Conservation (phyloP, 768 basidiomycete genomes). For the Podaxis sp. region DNA sequence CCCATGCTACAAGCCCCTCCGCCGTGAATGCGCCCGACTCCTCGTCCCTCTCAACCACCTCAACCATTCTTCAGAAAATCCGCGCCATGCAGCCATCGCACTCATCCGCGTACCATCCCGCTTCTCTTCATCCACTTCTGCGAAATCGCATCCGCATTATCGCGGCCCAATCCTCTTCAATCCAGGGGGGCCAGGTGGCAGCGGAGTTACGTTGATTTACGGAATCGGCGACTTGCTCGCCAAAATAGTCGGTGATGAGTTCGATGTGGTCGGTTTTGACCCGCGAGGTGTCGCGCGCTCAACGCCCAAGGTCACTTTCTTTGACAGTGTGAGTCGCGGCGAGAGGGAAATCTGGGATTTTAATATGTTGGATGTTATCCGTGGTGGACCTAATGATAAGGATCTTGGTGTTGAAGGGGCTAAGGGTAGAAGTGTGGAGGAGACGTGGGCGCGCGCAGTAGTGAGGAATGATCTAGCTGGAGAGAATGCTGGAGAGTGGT, state of each 20-base stretch:
- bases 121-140: conserved; percentile 6
- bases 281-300: conserved; percentile 41
- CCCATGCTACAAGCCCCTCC: conserved; percentile 14
- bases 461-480: conserved; percentile 31
- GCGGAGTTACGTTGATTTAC: conserved; percentile 34
- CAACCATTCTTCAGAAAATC: conserved; percentile 40
- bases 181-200: conserved; percentile 50
- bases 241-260: conserved; percentile 38
- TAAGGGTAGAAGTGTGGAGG: conserved; percentile 21
- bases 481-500: conserved; percentile 22
- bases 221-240: conserved; percentile 26
- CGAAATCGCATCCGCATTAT: conserved; percentile 23
- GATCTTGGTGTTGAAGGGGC: not conserved
- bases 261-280: conserved; percentile 48
- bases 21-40: conserved; percentile 19
- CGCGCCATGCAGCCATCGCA: conserved; percentile 40
- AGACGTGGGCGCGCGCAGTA: conserved; percentile 32
- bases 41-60: conserved; percentile 21
- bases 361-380: conserved; percentile 26
- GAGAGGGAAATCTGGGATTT: not conserved
- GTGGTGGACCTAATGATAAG: conserved; percentile 14
- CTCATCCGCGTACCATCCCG: conserved; percentile 38
- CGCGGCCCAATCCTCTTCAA: conserved; percentile 46
- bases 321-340: conserved; percentile 19
- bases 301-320: conserved; percentile 34